phyloP scores from a whole-genome alignment of 805 yeast genomes.

The Starmerella sirachaensis region DNA sequence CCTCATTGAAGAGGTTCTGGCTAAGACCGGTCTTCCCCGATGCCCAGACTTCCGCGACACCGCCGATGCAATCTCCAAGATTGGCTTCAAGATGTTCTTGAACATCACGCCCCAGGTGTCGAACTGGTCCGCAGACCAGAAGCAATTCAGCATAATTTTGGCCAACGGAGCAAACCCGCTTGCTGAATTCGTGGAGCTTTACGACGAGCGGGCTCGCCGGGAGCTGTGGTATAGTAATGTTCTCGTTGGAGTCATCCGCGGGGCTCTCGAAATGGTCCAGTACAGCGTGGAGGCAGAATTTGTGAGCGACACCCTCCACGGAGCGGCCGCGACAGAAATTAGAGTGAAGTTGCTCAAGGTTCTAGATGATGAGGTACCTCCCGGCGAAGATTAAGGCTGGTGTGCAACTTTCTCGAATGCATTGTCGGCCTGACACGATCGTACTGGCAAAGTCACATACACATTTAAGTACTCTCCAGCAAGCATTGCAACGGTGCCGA shows the following conservation, averaged over 20 bases:
- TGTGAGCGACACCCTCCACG: slow-evolving; percentile 68
- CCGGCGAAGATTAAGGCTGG: slow-evolving; percentile 68
- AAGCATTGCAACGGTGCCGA: too few species aligned
- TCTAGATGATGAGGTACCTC: slow-evolving; percentile 89
- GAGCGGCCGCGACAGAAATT: slow-evolving; percentile 71
- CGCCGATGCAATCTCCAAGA: slow-evolving; percentile 70
- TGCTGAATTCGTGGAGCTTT: slow-evolving; percentile 90
- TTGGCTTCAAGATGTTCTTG: slow-evolving; percentile 82
- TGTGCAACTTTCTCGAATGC: too few species aligned
- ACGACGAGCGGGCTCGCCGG: slow-evolving; percentile 56
- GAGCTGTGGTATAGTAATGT: slow-evolving; percentile 91
- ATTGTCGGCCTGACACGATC: too few species aligned
- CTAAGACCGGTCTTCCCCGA: slow-evolving; percentile 74
- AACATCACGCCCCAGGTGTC: slow-evolving; percentile 66
- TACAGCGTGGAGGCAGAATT: slow-evolving; percentile 75
- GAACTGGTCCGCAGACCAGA: slow-evolving; percentile 66
- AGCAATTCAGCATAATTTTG: slow-evolving; percentile 58
- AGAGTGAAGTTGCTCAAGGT: slow-evolving; percentile 57
- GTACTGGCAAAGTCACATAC: too few species aligned
- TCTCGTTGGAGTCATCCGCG: slow-evolving; percentile 77
- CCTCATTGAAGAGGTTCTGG: slow-evolving; percentile 82
- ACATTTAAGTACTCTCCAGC: too few species aligned
- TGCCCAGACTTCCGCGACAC: slow-evolving; percentile 74
- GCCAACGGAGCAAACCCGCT: slow-evolving; percentile 65
- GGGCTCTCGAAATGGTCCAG: slow-evolving; percentile 93